Conservation (phyloP, 768 basidiomycete genomes). For the Hypholoma sublateritium region DNA sequence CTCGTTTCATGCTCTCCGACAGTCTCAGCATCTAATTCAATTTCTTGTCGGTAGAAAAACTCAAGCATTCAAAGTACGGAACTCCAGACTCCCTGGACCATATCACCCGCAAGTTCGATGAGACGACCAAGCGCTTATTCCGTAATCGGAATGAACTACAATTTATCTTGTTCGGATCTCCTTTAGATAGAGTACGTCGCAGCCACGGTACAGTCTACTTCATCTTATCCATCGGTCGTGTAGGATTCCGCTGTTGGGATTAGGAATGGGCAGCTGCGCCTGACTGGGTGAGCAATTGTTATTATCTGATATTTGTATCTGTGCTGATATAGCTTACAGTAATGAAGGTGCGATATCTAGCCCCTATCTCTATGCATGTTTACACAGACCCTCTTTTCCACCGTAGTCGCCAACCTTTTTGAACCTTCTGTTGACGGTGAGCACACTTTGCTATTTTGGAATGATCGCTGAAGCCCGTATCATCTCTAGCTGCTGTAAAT, state of each 20-base stretch:
- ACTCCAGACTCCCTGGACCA: constrained; percentile 71
- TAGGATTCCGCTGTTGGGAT: constrained; percentile 65
- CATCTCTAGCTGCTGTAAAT: constrained; percentile 52
- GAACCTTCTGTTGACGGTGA: constrained; percentile 72
- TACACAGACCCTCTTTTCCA: constrained; percentile 17
- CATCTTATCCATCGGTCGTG: background rate
- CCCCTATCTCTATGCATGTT: background rate
- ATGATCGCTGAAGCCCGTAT: background rate
- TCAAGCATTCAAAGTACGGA: constrained; percentile 72
- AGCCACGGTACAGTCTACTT: background rate
- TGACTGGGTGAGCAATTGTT: constrained; percentile 55
- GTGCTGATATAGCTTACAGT: constrained; percentile 15
- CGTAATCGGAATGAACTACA: constrained; percentile 66
- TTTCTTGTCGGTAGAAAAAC: constrained; percentile 50
- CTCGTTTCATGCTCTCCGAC: background rate
- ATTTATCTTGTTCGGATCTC: constrained; percentile 76
- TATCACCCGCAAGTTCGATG: constrained; percentile 78
- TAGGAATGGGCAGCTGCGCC: constrained; percentile 67
- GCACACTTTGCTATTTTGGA: background rate
- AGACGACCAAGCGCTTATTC: constrained; percentile 80
- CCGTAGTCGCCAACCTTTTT: constrained; percentile 66
- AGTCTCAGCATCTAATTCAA: background rate
- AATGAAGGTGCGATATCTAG: constrained; percentile 27
- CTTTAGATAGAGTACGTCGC: constrained; percentile 58
- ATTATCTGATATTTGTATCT: background rate